phyloP scores from a whole-genome alignment of 225 moss, liverwort and hornwort species.

The Physcomitrellopsis africana region DNA sequence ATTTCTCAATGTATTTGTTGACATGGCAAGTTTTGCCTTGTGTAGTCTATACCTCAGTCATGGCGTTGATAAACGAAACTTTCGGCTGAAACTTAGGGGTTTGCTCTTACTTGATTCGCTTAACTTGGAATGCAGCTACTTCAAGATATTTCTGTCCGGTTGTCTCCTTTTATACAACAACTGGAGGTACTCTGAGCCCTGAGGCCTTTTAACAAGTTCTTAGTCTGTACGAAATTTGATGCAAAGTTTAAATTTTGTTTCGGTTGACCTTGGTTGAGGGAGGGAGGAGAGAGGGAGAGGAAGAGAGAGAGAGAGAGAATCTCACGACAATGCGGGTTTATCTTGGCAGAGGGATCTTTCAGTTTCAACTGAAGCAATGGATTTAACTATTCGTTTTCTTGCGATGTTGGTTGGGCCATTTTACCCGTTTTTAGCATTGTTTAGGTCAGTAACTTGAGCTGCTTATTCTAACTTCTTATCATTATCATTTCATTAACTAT shows the following conservation, averaged over 20 bases:
- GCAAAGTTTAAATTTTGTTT: background rate
- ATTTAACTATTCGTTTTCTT: slow-evolving; percentile 77
- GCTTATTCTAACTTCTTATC: background rate
- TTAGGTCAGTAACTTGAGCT: slow-evolving; percentile 67
- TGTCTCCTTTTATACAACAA: slow-evolving; percentile 76
- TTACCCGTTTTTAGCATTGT: slow-evolving; percentile 69
- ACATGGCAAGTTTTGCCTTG: background rate
- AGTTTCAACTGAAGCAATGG: slow-evolving; percentile 71
- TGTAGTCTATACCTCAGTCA: background rate
- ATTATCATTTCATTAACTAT: background rate
- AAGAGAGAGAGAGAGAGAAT: background rate
- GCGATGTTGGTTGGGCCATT: slow-evolving; percentile 90
- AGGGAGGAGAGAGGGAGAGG: too few species aligned
- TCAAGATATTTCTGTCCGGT: slow-evolving; percentile 77
- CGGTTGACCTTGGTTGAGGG: slow-evolving; percentile 2
- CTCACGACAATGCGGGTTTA: slow-evolving; percentile 20
- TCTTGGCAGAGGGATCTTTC: slow-evolving; percentile 78
- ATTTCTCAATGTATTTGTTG: slow-evolving; percentile 10
- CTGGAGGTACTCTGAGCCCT: slow-evolving; percentile 63
- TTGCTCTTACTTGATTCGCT: slow-evolving; percentile 17
- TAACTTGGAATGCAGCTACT: slow-evolving; percentile 70
- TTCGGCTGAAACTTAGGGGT: background rate
- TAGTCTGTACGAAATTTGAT: background rate
- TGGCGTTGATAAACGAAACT: background rate
- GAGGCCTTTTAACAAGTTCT: slow-evolving; percentile 8